Evolutionary conservation across 805 yeast genomes (phyloP).

Genomic region (Candida insectorum): DNA sequence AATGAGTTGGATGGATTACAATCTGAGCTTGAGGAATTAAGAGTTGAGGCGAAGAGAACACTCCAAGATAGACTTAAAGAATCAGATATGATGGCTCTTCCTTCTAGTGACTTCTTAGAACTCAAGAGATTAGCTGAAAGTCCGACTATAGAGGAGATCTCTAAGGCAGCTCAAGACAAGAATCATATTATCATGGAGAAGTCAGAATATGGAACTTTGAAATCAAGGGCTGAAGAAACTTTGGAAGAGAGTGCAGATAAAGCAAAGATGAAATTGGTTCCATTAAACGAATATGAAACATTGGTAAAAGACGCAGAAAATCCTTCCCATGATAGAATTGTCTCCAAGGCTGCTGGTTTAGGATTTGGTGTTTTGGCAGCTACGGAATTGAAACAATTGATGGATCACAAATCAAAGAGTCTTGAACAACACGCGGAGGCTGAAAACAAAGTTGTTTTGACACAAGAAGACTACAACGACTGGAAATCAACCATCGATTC

Average conservation of each 20-base stretch:
- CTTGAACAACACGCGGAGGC: slow-evolving; percentile 11
- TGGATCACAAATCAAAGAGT: slow-evolving; percentile 5
- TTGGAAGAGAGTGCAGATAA: slow-evolving; percentile 5
- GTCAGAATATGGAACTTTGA: background rate
- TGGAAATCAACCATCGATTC: slow-evolving; percentile 9
- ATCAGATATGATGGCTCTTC: slow-evolving; percentile 14
- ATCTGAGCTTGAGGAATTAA: slow-evolving; percentile 2
- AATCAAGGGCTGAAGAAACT: slow-evolving; percentile 8
- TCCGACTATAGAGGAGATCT: slow-evolving; percentile 29
- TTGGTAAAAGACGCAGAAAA: slow-evolving; percentile 11
- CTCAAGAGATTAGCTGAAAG: slow-evolving; percentile 12
- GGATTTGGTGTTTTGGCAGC: slow-evolving; percentile 10
- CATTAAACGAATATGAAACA: slow-evolving; percentile 19
- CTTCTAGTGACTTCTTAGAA: background rate
- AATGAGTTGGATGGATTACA: slow-evolving; percentile 1
- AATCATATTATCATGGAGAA: background rate
- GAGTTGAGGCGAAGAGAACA: slow-evolving; percentile 1
- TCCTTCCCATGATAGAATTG: slow-evolving; percentile 9
- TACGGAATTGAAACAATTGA: slow-evolving; percentile 9
- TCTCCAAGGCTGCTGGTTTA: slow-evolving; percentile 9
- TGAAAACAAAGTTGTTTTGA: slow-evolving; percentile 12
- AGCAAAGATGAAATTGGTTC: slow-evolving; percentile 8
- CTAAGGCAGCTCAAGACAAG: slow-evolving; percentile 15
- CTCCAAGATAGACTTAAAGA: slow-evolving; percentile 2
- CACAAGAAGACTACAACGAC: slow-evolving; percentile 13